A percentile compares a stretch with the other conserved stretches of the same genome.
Conservation (phyloP, 352 stramenopile species). For the Globisporangium alternatum region DNA sequence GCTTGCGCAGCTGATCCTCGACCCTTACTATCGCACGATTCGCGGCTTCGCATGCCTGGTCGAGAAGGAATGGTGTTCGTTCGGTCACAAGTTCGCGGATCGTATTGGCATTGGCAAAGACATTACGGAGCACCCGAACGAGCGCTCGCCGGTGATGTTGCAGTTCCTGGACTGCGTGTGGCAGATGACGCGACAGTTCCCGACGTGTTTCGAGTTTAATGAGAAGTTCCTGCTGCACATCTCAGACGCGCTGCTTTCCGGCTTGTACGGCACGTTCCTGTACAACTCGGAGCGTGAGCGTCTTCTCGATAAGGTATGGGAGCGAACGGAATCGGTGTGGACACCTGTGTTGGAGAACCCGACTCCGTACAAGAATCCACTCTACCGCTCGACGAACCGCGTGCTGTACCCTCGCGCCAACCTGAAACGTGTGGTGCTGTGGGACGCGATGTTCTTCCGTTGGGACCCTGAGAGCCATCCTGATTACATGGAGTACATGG, state of each 20-base stretch:
- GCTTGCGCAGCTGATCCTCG: constrained; percentile 80
- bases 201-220: constrained; percentile 89
- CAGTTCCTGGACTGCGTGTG: constrained; percentile 87
- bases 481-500: constrained; percentile 87
- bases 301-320: constrained; percentile 82
- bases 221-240: constrained; percentile 83
- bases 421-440: constrained; percentile 82
- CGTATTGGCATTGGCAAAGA: constrained; percentile 81
- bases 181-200: constrained; percentile 87
- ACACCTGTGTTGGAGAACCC: constrained; percentile 73
- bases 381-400: constrained; percentile 75
- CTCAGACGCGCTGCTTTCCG: constrained; percentile 74
- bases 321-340: constrained; percentile 84
- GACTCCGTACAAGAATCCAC: constrained; percentile 62
- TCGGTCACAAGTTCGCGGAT: constrained; percentile 90
- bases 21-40: constrained; percentile 85
- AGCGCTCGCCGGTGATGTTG: constrained; percentile 83
- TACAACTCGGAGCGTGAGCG: constrained; percentile 86
- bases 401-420: constrained; percentile 85
- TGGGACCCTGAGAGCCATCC: constrained; percentile 64
- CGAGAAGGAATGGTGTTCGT: constrained; percentile 88
- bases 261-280: constrained; percentile 79
- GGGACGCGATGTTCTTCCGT: constrained; percentile 85
- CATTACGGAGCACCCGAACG: constrained; percentile 72
- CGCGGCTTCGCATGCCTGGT: constrained; percentile 79